These are phyloP conservation scores for Entonaema liquescens DNA, from an alignment of 495 filamentous ascomycete species.

Conservation along the genomic window DNA sequence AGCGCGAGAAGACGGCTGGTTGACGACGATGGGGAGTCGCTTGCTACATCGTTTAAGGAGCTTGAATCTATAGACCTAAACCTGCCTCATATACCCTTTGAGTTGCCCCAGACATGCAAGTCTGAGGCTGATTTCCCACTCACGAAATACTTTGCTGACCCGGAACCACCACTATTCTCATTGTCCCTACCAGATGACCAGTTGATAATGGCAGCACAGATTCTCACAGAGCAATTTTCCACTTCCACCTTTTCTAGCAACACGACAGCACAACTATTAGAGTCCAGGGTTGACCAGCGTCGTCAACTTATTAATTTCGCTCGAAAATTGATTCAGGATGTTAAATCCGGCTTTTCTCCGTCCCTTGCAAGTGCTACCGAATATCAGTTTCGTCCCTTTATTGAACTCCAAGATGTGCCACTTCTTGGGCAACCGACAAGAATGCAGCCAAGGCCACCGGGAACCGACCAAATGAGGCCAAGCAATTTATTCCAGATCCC, in stretches of 20 bases:
- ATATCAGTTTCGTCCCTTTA: conserved; percentile 56
- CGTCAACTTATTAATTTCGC: conserved; percentile 49
- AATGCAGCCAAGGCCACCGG: conserved; percentile 54
- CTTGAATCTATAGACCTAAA: conserved; percentile 49
- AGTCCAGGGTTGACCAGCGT: conserved; percentile 42
- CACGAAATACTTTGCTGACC: conserved; percentile 59
- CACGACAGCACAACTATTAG: conserved; percentile 20
- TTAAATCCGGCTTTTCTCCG: conserved; percentile 51
- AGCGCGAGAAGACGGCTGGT: conserved; percentile 47
- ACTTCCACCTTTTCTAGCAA: conserved; percentile 50
- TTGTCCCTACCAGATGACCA: conserved; percentile 58
- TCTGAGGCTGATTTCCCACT: conserved; percentile 56
- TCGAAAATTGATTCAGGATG: conserved; percentile 52
- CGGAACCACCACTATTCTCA: conserved; percentile 54
- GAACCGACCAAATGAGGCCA: conserved; percentile 48
- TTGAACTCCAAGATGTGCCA: conserved; percentile 64
- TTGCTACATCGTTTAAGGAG: conserved; percentile 60
- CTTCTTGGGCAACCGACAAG: conserved; percentile 54
- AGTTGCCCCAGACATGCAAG: conserved; percentile 51
- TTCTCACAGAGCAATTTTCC: conserved; percentile 68
- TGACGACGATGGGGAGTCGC: conserved; percentile 58
- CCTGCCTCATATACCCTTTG: conserved; percentile 49
- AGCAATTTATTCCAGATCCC: conserved; percentile 59
- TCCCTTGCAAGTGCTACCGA: conserved; percentile 47
- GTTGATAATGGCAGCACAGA: conserved; percentile 66